Percentiles rank a stretch among this genome's conserved stretches.
Evolutionary conservation across 768 basidiomycete genomes (phyloP).

Genomic region (Tulasnella calospora): DNA sequence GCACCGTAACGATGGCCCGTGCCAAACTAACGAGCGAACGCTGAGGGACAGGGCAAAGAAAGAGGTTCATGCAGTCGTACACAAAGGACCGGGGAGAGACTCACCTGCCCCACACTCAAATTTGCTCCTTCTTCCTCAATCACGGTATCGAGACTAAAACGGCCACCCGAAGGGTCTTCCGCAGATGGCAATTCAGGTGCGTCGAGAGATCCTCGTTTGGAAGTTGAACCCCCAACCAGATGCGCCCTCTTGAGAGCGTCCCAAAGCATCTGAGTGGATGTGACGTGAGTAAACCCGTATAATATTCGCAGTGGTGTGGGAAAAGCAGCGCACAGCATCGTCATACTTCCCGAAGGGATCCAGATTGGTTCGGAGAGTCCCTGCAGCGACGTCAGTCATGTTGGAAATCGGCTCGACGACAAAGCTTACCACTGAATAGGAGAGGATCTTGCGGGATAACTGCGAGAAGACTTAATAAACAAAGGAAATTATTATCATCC

Average conservation of each 20-base stretch:
- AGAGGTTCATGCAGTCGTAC: constrained; percentile 16
- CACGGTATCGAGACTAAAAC: constrained; percentile 76
- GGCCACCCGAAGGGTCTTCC: constrained; percentile 34
- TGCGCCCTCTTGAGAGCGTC: constrained; percentile 1
- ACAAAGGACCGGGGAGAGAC: background rate
- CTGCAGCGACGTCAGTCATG: background rate
- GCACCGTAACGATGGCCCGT: constrained; percentile 80
- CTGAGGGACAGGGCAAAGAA: constrained; percentile 41
- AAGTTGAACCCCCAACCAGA: background rate
- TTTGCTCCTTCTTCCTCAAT: constrained; percentile 87
- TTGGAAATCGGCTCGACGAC: background rate
- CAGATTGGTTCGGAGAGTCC: constrained; percentile 73
- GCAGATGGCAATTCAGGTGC: constrained; percentile 41
- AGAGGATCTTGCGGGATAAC: constrained; percentile 76
- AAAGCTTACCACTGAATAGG: constrained; percentile 53
- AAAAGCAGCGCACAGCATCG: constrained; percentile 41
- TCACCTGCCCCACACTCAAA: constrained; percentile 63
- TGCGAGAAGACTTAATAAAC: background rate
- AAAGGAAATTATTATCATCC: background rate
- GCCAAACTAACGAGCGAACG: constrained; percentile 82
- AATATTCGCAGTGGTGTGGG: background rate
- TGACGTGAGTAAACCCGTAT: background rate
- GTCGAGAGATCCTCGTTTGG: constrained; percentile 32
- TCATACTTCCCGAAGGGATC: constrained; percentile 83
- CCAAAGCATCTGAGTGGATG: background rate